Evolutionary conservation across 2,329 filamentous ascomycete genomes (phyloP).

Genomic region (Ophiostoma piceae): DNA sequence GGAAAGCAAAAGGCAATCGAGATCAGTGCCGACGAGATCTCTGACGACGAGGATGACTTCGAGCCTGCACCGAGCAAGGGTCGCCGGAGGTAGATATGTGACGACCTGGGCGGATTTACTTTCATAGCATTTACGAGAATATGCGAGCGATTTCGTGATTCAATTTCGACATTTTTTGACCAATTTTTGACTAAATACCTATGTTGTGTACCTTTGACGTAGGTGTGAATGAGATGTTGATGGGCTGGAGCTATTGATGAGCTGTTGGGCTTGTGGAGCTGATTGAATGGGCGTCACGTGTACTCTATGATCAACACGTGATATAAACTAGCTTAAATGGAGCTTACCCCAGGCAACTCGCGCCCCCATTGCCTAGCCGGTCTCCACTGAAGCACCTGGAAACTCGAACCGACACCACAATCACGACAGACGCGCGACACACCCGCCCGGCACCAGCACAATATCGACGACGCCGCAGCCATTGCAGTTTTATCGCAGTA

Average conservation of each 20-base stretch:
- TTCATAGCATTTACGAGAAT: background rate
- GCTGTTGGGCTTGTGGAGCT: too few species aligned
- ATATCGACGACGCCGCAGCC: background rate
- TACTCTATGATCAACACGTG: background rate
- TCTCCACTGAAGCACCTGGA: slow-evolving; percentile 9
- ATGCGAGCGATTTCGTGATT: background rate
- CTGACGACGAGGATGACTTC: slow-evolving; percentile 28
- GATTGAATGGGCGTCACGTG: background rate
- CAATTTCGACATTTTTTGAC: background rate
- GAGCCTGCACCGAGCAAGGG: slow-evolving; percentile 24
- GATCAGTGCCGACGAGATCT: slow-evolving; percentile 29
- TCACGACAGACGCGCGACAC: background rate
- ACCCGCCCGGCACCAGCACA: background rate
- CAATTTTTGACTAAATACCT: background rate
- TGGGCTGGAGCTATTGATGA: background rate
- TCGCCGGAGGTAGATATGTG: slow-evolving; percentile 5
- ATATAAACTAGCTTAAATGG: background rate
- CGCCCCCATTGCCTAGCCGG: background rate
- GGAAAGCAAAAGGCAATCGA: slow-evolving; percentile 17
- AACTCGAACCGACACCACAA: background rate
- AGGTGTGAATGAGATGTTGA: background rate
- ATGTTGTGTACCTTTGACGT: background rate
- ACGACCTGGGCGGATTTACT: background rate
- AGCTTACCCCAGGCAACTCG: slow-evolving; percentile 11
- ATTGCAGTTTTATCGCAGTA: background rate